Conservation (phyloP, 768 basidiomycete genomes). For the Amanita muscaria region DNA sequence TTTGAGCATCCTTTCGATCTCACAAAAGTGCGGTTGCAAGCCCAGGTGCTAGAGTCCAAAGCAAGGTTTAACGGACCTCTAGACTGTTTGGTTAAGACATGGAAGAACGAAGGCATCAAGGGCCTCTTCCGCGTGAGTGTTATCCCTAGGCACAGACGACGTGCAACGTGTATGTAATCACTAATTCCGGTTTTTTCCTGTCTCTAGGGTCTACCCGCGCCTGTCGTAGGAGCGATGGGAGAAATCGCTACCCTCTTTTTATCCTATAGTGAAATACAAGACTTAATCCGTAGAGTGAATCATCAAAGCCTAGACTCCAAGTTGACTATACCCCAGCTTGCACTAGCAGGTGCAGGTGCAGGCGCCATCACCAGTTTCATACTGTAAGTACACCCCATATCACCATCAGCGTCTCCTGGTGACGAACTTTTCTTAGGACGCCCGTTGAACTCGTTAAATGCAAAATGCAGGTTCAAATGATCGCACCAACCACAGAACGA, state of each 20-base stretch:
- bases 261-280: slow-evolving; percentile 74
- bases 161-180: background rate
- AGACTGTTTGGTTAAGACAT: slow-evolving; percentile 84
- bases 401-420: background rate
- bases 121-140: slow-evolving; percentile 79
- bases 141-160: background rate
- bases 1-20: slow-evolving; percentile 93
- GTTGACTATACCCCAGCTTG: slow-evolving; percentile 60
- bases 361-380: slow-evolving; percentile 84
- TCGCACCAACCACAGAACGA: slow-evolving; percentile 13
- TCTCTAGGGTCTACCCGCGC: slow-evolving; percentile 82
- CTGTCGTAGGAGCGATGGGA: slow-evolving; percentile 85
- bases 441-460: slow-evolving; percentile 32
- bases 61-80: slow-evolving; percentile 74
- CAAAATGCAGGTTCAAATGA: slow-evolving; percentile 30
- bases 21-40: slow-evolving; percentile 85
- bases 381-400: slow-evolving; percentile 45
- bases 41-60: slow-evolving; percentile 69
- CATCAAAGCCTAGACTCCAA: slow-evolving; percentile 30
- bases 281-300: slow-evolving; percentile 37
- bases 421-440: slow-evolving; percentile 15
- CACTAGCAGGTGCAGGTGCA: slow-evolving; percentile 78
- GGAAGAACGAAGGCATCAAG: slow-evolving; percentile 67
- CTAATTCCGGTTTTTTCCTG: background rate
- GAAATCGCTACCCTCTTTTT: slow-evolving; percentile 91